A percentile compares a stretch with the other conserved stretches of the same genome.
Evolutionary conservation across 371 early-diverging fungal species (phyloP).

Genomic region (Haplosporangium sp.): DNA sequence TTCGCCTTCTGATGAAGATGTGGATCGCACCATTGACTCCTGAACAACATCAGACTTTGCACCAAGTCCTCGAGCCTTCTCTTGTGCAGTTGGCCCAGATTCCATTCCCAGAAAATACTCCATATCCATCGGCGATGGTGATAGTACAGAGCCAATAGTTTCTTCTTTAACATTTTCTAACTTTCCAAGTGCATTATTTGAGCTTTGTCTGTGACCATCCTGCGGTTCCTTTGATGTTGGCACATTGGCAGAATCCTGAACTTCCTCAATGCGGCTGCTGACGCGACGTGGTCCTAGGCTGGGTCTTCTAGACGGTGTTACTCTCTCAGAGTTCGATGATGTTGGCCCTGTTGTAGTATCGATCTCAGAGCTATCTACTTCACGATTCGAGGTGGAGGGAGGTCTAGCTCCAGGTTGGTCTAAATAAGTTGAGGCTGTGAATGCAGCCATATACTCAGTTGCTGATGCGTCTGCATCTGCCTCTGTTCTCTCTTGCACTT

Average conservation of each 20-base stretch:
- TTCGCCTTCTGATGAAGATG: not conserved
- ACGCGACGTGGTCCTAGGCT: constrained; percentile 43
- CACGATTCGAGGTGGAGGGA: not conserved
- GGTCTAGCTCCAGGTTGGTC: constrained; percentile 12
- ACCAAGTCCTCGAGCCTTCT: constrained; percentile 16
- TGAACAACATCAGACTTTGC: constrained; percentile 42
- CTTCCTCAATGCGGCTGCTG: constrained; percentile 37
- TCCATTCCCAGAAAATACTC: constrained; percentile 29
- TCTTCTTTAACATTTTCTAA: not conserved
- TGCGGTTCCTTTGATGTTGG: not conserved
- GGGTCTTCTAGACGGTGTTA: constrained; percentile 15
- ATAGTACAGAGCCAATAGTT: not conserved
- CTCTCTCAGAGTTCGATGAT: not conserved
- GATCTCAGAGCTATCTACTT: constrained; percentile 2
- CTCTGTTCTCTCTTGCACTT: constrained; percentile 5
- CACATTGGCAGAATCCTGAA: not conserved
- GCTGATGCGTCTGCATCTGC: constrained; percentile 39
- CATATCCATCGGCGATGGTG: constrained; percentile 15
- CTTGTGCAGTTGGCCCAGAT: constrained; percentile 18
- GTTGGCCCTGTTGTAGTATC: constrained; percentile 16
- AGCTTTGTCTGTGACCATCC: not conserved
- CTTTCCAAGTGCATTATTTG: not conserved
- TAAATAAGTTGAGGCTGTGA: constrained; percentile 32
- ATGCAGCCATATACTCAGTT: constrained; percentile 38
- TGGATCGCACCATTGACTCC: constrained; percentile 32